These are phyloP conservation scores for Clarireedia homoeocarpa DNA, from an alignment of 2,329 filamentous ascomycete species.

Conservation along the genomic window DNA sequence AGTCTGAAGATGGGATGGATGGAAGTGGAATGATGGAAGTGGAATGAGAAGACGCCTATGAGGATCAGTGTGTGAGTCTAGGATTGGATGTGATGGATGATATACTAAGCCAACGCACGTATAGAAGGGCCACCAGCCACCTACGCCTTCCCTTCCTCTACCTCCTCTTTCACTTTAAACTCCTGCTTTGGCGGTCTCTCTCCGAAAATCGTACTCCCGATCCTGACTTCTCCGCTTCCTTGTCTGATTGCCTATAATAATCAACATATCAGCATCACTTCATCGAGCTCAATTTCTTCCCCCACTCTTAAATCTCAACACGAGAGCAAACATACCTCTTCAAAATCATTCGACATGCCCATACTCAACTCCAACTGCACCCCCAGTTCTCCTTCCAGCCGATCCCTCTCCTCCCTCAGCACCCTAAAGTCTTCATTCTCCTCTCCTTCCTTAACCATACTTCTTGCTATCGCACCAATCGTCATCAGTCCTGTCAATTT, in stretches of 20 bases:
- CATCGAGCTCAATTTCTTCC: background rate
- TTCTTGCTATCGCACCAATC: conserved; percentile 88
- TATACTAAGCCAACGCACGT: background rate
- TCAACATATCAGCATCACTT: conserved; percentile 62
- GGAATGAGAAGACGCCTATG: too few relatives aligned
- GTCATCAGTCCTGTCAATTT: conserved; percentile 85
- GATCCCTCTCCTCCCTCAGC: conserved; percentile 62
- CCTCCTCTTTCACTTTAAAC: conserved; percentile 17
- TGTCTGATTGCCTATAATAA: conserved; percentile 55
- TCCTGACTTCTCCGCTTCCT: conserved; percentile 82
- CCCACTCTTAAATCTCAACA: background rate
- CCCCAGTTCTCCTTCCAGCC: conserved; percentile 55
- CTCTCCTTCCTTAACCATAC: conserved; percentile 57
- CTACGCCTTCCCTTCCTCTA: conserved; percentile 15
- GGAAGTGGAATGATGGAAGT: too few relatives aligned
- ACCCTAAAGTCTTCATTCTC: conserved; percentile 85
- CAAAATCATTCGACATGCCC: conserved; percentile 39
- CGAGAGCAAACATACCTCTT: conserved; percentile 24
- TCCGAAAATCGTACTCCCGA: conserved; percentile 94
- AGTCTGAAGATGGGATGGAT: too few relatives aligned
- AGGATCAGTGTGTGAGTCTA: too few relatives aligned
- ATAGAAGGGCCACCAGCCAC: background rate
- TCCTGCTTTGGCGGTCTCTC: conserved; percentile 48
- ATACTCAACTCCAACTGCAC: conserved; percentile 28
- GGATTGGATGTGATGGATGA: too few relatives aligned